A percentile compares a stretch with the other conserved stretches of the same genome.
Evolutionary conservation across 106 monocot species (phyloP).

Genomic region (Dendrobium nobile): DNA sequence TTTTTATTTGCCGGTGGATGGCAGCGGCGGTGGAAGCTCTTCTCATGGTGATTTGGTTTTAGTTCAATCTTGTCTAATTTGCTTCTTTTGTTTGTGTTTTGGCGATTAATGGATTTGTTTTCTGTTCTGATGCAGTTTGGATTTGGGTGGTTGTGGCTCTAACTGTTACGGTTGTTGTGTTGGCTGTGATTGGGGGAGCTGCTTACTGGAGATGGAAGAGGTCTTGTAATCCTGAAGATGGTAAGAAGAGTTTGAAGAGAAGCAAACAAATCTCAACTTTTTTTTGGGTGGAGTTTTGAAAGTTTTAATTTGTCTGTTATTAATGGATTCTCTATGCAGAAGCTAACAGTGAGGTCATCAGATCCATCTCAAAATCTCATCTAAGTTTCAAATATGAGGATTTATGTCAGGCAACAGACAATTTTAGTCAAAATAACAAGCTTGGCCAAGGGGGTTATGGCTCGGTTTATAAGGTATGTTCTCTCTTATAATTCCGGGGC

Average conservation of each 20-base stretch:
- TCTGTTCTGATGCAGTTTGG: slow-evolving; percentile 11
- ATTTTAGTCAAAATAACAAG: slow-evolving; percentile 51
- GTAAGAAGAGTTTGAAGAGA: slow-evolving; percentile 5
- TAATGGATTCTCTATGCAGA: slow-evolving; percentile 14
- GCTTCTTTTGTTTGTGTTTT: too few relatives aligned
- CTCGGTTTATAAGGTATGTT: slow-evolving; percentile 62
- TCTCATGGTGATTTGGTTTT: slow-evolving; percentile 5
- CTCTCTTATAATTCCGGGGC: too few relatives aligned
- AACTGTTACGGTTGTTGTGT: slow-evolving; percentile 5
- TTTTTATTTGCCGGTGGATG: slow-evolving; percentile 28
- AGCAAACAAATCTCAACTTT: not conserved
- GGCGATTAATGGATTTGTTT: not conserved
- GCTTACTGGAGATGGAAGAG: slow-evolving; percentile 21
- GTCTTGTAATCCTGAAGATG: slow-evolving; percentile 10
- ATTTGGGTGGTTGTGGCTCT: slow-evolving; percentile 11
- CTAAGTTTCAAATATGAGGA: slow-evolving; percentile 51
- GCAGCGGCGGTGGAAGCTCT: slow-evolving; percentile 16
- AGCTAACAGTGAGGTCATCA: slow-evolving; percentile 28
- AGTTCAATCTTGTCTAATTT: not conserved
- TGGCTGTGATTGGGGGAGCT: slow-evolving; percentile 15
- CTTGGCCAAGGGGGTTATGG: slow-evolving; percentile 71
- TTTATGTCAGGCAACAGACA: slow-evolving; percentile 39
- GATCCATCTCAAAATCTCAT: slow-evolving; percentile 29
- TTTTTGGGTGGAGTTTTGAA: not conserved
- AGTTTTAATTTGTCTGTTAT: not conserved